Conservation (phyloP, 495 filamentous ascomycete species). For the Penicillium canescens region DNA sequence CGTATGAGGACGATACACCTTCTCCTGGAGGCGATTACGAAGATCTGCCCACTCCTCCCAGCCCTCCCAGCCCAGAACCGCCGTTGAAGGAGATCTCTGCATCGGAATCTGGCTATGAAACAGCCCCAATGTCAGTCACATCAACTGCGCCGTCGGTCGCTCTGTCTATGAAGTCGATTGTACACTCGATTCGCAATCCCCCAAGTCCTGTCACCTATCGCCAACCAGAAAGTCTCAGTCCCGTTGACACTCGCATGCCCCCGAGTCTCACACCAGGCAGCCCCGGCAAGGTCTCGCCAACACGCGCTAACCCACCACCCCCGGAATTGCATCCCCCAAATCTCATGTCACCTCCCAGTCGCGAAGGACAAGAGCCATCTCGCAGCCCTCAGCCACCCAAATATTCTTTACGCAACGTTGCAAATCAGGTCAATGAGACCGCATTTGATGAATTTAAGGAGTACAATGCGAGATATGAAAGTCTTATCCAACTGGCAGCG, state of each 20-base stretch:
- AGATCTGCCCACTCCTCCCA: constrained; percentile 12
- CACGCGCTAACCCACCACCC: constrained; percentile 10
- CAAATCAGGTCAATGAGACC: constrained; percentile 55
- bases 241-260: constrained; percentile 26
- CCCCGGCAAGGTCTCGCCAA: constrained; percentile 15
- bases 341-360: constrained; percentile 17
- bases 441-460: constrained; percentile 66
- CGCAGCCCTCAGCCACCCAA: constrained; percentile 38
- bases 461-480: constrained; percentile 65
- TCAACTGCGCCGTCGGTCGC: constrained; percentile 22
- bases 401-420: constrained; percentile 39
- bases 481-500: constrained; percentile 68
- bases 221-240: constrained; percentile 17
- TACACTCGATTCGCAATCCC: constrained; percentile 27
- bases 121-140: constrained; percentile 27
- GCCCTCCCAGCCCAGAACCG: constrained; percentile 4
- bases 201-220: constrained; percentile 17
- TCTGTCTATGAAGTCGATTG: constrained; percentile 22
- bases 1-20: constrained; percentile 26
- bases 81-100: constrained; percentile 26
- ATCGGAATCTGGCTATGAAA: constrained; percentile 24
- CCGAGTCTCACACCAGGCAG: constrained; percentile 22
- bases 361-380: constrained; percentile 21
- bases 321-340: constrained; percentile 4
- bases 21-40: constrained; percentile 30